Percentiles rank a stretch among this genome's conserved stretches.
These are phyloP conservation scores for Coemansia asiatica DNA, from an alignment of 192 early-diverging fungal genomes.

Conservation along the genomic window DNA sequence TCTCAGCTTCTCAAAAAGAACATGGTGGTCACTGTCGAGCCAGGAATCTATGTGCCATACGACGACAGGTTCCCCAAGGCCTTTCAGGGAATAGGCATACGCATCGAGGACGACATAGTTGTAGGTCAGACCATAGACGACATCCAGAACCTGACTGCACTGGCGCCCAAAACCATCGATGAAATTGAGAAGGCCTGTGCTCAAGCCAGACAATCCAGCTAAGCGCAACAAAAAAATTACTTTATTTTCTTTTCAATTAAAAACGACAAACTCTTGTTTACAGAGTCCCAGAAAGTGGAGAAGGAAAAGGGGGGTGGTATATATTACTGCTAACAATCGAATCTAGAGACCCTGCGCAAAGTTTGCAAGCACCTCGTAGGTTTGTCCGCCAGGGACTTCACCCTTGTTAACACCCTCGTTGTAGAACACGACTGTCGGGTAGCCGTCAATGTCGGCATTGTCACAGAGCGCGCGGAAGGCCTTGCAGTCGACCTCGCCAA, in stretches of 20 bases:
- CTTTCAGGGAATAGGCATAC: constrained; percentile 87
- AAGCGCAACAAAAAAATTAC: background rate
- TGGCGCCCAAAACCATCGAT: constrained; percentile 80
- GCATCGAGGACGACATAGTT: constrained; percentile 94
- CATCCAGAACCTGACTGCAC: constrained; percentile 65
- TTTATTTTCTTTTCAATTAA: no score
- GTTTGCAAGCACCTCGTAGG: constrained; percentile 25
- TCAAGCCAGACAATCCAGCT: background rate
- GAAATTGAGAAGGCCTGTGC: constrained; percentile 69
- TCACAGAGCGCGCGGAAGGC: constrained; percentile 43
- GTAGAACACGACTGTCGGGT: constrained; percentile 52
- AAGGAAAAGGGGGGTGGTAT: background rate
- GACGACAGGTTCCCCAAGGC: constrained; percentile 71
- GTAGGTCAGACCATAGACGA: constrained; percentile 67
- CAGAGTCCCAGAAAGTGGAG: background rate
- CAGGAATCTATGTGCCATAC: constrained; percentile 88
- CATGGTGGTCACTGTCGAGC: constrained; percentile 96
- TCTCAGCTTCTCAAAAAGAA: constrained; percentile 67
- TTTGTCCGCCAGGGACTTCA: constrained; percentile 51
- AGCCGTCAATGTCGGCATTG: constrained; percentile 41
- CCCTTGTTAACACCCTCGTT: constrained; percentile 45
- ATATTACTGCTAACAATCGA: background rate
- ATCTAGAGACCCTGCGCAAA: constrained; percentile 34
- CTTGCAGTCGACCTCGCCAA: constrained; percentile 56
- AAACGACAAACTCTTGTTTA: no score